Conservation (phyloP, 2,329 filamentous ascomycete species). For the Stenocarpella maydis region DNA sequence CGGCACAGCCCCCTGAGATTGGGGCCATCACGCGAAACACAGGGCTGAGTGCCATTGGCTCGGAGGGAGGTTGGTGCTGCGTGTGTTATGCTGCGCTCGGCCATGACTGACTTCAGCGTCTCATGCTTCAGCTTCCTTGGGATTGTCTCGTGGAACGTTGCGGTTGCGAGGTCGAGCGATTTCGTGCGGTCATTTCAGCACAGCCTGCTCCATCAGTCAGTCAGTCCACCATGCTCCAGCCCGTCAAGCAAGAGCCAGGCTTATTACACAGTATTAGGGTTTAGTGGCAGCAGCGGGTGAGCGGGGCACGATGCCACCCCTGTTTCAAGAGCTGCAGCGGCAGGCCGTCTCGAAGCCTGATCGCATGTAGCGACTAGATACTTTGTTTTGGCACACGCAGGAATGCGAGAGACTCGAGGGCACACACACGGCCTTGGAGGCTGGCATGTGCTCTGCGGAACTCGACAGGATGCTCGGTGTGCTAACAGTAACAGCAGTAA, state of each 20-base stretch:
- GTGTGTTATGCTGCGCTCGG: not conserved
- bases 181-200: not conserved
- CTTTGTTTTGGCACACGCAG: not conserved
- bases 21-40: conserved; percentile 8
- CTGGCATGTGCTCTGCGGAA: too few species aligned
- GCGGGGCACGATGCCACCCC: not conserved
- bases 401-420: not conserved
- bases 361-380: too few species aligned
- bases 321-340: conserved; percentile 26
- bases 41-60: conserved; percentile 4
- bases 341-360: conserved; percentile 14
- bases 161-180: conserved; percentile 17
- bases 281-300: too few species aligned
- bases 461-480: too few species aligned
- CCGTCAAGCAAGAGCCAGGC: too few species aligned
- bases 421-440: too few species aligned
- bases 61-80: not conserved
- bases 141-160: conserved; percentile 21
- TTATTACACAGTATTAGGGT: too few species aligned
- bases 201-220: too few species aligned
- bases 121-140: conserved; percentile 6
- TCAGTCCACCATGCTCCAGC: too few species aligned
- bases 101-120: conserved; percentile 14
- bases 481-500: too few species aligned
- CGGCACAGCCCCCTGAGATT: conserved; percentile 17